A percentile compares a stretch with the other conserved stretches of the same genome.
These are phyloP conservation scores for Lotmaria passim DNA, from an alignment of 208 protist genomes.

Conservation along the genomic window DNA sequence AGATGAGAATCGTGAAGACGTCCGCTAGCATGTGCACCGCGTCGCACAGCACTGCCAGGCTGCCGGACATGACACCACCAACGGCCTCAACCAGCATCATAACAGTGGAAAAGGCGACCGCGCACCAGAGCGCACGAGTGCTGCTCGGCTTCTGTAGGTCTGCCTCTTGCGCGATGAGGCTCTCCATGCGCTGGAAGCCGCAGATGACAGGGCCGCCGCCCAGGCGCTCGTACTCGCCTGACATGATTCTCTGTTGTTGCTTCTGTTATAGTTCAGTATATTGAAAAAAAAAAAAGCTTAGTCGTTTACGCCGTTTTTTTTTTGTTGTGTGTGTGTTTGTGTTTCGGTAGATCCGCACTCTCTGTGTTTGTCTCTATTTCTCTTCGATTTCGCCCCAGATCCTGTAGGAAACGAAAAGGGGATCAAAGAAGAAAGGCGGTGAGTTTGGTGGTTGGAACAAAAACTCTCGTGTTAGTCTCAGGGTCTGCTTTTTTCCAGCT, in stretches of 20 bases:
- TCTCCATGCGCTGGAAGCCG: constrained; percentile 26
- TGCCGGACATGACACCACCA: constrained; percentile 22
- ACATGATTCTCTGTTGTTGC: no score
- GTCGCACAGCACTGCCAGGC: constrained; percentile 27
- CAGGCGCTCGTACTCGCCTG: constrained; percentile 14
- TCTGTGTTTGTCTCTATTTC: no score
- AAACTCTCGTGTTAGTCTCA: no score
- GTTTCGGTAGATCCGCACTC: no score
- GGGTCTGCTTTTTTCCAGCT: no score
- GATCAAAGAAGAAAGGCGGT: constrained; percentile 7
- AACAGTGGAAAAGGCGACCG: constrained; percentile 10
- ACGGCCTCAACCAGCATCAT: constrained; percentile 30
- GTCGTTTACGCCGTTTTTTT: no score
- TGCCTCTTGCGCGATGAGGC: constrained; percentile 1
- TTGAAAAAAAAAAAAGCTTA: no score
- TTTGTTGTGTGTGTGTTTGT: no score
- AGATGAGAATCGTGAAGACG: constrained; percentile 27
- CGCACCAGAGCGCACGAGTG: constrained; percentile 15
- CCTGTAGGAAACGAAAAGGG: constrained; percentile 1
- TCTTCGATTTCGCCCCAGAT: no score
- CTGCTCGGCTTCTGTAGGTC: not conserved
- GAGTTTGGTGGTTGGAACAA: not conserved
- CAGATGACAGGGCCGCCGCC: constrained; percentile 17
- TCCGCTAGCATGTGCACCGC: constrained; percentile 21
- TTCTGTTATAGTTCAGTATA: no score